A percentile compares a stretch with the other conserved stretches of the same genome.
Evolutionary conservation across 805 yeast genomes (phyloP).

Genomic region (Starmerella scarabaei): DNA sequence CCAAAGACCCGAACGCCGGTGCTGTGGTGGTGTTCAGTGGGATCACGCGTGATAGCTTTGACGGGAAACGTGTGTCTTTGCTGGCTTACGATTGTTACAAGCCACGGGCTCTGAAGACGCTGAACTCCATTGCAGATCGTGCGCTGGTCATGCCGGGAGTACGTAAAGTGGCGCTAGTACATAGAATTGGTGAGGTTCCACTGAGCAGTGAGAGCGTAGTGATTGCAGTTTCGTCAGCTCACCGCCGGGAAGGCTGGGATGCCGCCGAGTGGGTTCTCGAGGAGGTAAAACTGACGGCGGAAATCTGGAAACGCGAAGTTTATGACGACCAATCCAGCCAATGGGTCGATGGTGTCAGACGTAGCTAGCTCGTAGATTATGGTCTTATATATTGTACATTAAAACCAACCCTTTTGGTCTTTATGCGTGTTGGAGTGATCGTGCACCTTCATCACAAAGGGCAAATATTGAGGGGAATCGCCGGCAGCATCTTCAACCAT

Average conservation of each 20-base stretch:
- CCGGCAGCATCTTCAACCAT: slow-evolving; percentile 60
- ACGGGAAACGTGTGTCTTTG: slow-evolving; percentile 30
- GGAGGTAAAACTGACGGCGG: slow-evolving; percentile 33
- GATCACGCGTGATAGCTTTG: slow-evolving; percentile 36
- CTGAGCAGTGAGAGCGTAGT: slow-evolving; percentile 36
- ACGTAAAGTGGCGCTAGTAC: slow-evolving; percentile 32
- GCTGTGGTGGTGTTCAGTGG: slow-evolving; percentile 41
- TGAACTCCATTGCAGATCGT: slow-evolving; percentile 28
- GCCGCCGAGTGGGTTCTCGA: slow-evolving; percentile 36
- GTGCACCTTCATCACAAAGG: slow-evolving; percentile 57
- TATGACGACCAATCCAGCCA: slow-evolving; percentile 31
- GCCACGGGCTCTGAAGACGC: slow-evolving; percentile 32
- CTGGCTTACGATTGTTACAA: slow-evolving; percentile 38
- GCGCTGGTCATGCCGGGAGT: slow-evolving; percentile 25
- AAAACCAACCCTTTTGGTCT: slow-evolving; percentile 19
- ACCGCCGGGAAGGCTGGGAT: slow-evolving; percentile 38
- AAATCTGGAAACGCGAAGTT: slow-evolving; percentile 41
- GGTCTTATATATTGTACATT: too few species aligned
- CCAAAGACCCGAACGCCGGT: slow-evolving; percentile 34
- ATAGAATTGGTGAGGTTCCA: slow-evolving; percentile 38
- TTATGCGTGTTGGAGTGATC: slow-evolving; percentile 29
- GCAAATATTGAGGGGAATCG: slow-evolving; percentile 38
- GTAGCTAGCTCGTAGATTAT: too few species aligned
- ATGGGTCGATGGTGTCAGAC: slow-evolving; percentile 34
- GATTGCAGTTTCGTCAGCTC: slow-evolving; percentile 35